Evolutionary conservation across 2,329 filamentous ascomycete genomes (phyloP).

Genomic region (Neofusicoccum laricinum): DNA sequence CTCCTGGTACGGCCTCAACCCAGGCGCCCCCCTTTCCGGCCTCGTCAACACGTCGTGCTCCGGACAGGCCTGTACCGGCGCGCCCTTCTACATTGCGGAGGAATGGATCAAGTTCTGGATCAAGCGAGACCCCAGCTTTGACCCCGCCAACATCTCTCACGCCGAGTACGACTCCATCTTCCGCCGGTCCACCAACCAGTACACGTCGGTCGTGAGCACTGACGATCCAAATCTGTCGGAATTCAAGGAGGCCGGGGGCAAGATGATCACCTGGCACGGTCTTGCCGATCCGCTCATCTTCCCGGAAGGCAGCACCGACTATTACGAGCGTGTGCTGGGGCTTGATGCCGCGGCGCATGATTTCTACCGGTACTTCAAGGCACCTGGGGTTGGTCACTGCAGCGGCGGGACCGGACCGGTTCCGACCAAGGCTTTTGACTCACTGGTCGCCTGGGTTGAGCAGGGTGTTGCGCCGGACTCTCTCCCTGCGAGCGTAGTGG

Average conservation of each 20-base stretch:
- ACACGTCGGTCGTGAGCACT: conserved; percentile 36
- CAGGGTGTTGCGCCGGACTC: conserved; percentile 4
- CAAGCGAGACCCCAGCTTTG: conserved; percentile 16
- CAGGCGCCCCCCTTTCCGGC: conserved; percentile 26
- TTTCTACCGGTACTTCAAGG: conserved; percentile 20
- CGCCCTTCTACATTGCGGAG: conserved; percentile 17
- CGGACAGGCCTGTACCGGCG: conserved; percentile 18
- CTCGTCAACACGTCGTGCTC: conserved; percentile 20
- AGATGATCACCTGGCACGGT: conserved; percentile 46
- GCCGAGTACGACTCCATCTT: conserved; percentile 25
- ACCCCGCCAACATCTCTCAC: conserved; percentile 27
- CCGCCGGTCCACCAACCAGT: conserved; percentile 27
- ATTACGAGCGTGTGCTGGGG: conserved; percentile 1
- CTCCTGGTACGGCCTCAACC: conserved; percentile 35
- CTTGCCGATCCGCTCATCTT: background rate
- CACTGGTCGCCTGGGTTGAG: conserved; percentile 17
- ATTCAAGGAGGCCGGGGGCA: conserved; percentile 38
- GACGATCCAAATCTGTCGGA: conserved; percentile 35
- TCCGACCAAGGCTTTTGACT: background rate
- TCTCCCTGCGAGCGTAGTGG: background rate
- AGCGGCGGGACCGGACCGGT: background rate
- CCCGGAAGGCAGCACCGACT: background rate
- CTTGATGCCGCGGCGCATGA: conserved; percentile 15
- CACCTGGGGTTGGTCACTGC: conserved; percentile 19
- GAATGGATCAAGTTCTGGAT: conserved; percentile 21